These are phyloP conservation scores for Apostasia ramifera DNA, from an alignment of 106 monocot genomes.

Conservation along the genomic window DNA sequence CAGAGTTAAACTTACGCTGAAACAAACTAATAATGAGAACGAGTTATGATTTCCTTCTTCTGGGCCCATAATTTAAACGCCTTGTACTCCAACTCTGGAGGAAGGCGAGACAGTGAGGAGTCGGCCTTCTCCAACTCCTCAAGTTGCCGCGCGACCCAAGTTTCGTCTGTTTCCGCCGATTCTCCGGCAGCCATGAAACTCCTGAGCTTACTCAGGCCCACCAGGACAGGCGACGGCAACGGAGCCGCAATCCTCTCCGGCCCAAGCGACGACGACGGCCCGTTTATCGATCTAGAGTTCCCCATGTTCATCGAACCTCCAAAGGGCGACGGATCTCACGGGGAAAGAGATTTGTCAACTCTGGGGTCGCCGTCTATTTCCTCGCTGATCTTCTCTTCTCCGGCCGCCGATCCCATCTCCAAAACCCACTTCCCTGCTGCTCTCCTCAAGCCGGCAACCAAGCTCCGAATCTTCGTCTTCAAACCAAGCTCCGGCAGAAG, in stretches of 20 bases:
- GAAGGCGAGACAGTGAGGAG: no score
- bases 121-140: no score
- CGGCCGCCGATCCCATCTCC: not conserved
- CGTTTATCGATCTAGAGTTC: slow-evolving; percentile 4
- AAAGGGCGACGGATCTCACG: not conserved
- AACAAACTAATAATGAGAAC: no score
- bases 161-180: no score
- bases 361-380: not conserved
- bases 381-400: not conserved
- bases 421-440: not conserved
- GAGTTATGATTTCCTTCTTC: no score
- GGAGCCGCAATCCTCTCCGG: not conserved
- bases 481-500: not conserved
- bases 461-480: not conserved
- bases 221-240: not conserved
- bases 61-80: no score
- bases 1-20: no score
- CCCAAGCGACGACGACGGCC: not conserved
- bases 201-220: not conserved
- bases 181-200: not conserved
- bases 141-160: no score
- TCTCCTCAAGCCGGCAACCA: not conserved
- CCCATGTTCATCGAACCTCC: not conserved
- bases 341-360: not conserved
- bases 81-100: no score